These are phyloP conservation scores for Lachnum nothofagi DNA, from an alignment of 2,329 filamentous ascomycete species.

Conservation along the genomic window DNA sequence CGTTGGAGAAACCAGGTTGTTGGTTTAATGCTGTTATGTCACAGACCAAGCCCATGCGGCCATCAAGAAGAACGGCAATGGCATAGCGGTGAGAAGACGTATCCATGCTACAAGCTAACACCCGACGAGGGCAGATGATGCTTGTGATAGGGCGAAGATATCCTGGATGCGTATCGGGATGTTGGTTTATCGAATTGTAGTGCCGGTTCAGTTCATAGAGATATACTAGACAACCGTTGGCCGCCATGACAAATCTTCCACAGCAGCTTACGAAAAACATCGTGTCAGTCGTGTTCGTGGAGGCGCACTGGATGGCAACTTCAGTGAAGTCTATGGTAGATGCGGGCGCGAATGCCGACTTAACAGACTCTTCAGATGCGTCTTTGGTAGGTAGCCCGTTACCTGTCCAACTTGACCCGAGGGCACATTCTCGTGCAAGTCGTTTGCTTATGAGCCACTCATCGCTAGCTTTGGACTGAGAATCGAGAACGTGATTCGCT, in stretches of 20 bases:
- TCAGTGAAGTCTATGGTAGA: constrained; percentile 37
- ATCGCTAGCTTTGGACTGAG: constrained; percentile 14
- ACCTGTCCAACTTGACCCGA: constrained; percentile 30
- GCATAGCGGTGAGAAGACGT: constrained; percentile 50
- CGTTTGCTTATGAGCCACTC: constrained; percentile 39
- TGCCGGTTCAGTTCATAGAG: constrained; percentile 43
- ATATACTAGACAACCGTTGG: constrained; percentile 49
- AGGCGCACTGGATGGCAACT: constrained; percentile 28
- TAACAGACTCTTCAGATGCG: constrained; percentile 3
- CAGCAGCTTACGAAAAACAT: constrained; percentile 48
- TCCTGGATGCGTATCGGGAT: constrained; percentile 18
- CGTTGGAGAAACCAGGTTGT: neutral
- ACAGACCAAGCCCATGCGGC: constrained; percentile 56
- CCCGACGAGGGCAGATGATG: constrained; percentile 51
- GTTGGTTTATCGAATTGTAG: constrained; percentile 5
- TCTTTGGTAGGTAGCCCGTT: constrained; percentile 21
- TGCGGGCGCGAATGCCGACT: constrained; percentile 32
- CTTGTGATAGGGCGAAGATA: constrained; percentile 44
- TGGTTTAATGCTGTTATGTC: constrained; percentile 39
- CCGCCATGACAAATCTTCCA: constrained; percentile 52
- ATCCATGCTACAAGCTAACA: constrained; percentile 59
- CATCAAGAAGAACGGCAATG: constrained; percentile 55
- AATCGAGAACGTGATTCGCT: constrained; percentile 17
- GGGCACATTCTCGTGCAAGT: constrained; percentile 39
- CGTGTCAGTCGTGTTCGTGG: constrained; percentile 20